Conservation (phyloP, 495 filamentous ascomycete species). For the Glarea lozoyensis region DNA sequence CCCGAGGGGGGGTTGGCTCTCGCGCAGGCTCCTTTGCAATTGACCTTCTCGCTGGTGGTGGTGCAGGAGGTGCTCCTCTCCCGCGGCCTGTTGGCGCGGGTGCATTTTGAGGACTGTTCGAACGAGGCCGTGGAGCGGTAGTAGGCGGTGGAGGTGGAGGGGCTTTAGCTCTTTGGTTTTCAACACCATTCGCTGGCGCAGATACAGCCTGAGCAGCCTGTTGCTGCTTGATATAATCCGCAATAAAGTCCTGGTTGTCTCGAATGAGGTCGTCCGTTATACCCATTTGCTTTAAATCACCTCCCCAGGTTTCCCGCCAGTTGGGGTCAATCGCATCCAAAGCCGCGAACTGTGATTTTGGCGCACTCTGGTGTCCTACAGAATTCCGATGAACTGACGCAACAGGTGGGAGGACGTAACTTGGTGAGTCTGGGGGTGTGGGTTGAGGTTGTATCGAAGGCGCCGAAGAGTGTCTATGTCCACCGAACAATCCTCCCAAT, state of each 20-base stretch:
- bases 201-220: conserved; percentile 41
- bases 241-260: conserved; percentile 92
- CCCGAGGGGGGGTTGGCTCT: conserved; percentile 48
- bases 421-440: conserved; percentile 35
- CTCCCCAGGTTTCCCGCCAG: conserved; percentile 72
- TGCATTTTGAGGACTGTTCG: conserved; percentile 19
- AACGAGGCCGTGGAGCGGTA: conserved; percentile 28
- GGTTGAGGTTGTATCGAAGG: conserved; percentile 33
- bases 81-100: conserved; percentile 9
- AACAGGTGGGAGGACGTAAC: conserved; percentile 42
- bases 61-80: conserved; percentile 69
- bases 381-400: conserved; percentile 27
- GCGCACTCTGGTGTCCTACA: conserved; percentile 31
- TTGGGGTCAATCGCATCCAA: conserved; percentile 77
- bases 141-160: conserved; percentile 55
- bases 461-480: conserved; percentile 58
- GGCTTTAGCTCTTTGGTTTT: conserved; percentile 40
- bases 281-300: conserved; percentile 74
- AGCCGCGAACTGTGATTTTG: conserved; percentile 47
- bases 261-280: conserved; percentile 88
- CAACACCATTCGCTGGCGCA: conserved; percentile 24
- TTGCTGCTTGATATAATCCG: conserved; percentile 76
- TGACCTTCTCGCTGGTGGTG: conserved; percentile 66
- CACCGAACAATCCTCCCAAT: conserved; percentile 62
- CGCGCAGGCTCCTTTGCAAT: conserved; percentile 30